These are phyloP conservation scores for Eucalyptus melliodora DNA, from an alignment of 345 rosid species.

Conservation along the genomic window DNA sequence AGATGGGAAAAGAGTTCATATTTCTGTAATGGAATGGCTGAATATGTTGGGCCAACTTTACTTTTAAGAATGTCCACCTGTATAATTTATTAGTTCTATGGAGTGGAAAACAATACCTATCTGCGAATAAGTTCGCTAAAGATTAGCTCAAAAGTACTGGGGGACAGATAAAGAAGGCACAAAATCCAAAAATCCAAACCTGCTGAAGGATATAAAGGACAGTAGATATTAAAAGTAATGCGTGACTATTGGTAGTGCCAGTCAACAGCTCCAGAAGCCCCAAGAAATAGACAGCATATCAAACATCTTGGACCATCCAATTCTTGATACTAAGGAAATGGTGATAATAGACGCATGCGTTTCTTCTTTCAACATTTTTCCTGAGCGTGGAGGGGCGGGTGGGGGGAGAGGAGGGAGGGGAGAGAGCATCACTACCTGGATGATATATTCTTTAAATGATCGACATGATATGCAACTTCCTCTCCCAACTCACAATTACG, in stretches of 20 bases:
- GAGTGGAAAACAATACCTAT: background rate
- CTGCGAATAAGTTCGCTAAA: background rate
- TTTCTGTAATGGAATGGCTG: background rate
- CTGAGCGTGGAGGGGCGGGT: background rate
- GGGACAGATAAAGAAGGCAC: background rate
- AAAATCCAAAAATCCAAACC: background rate
- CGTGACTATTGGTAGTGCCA: background rate
- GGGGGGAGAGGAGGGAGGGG: background rate
- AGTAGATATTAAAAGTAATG: background rate
- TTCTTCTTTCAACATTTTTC: background rate
- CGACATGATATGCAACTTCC: constrained; percentile 89
- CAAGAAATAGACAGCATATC: background rate
- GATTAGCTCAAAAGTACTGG: background rate
- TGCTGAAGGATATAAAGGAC: background rate
- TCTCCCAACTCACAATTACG: constrained; percentile 74
- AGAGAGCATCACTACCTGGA: constrained; percentile 21
- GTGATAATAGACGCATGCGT: background rate
- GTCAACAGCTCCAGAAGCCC: background rate
- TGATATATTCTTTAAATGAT: constrained; percentile 59
- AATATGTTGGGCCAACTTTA: background rate
- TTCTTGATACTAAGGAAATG: background rate
- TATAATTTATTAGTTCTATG: background rate
- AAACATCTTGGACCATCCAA: background rate
- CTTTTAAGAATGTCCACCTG: background rate
- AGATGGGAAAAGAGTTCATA: background rate